Evolutionary conservation across 345 rosid species (phyloP).

Genomic region (Lumnitzera racemosa): DNA sequence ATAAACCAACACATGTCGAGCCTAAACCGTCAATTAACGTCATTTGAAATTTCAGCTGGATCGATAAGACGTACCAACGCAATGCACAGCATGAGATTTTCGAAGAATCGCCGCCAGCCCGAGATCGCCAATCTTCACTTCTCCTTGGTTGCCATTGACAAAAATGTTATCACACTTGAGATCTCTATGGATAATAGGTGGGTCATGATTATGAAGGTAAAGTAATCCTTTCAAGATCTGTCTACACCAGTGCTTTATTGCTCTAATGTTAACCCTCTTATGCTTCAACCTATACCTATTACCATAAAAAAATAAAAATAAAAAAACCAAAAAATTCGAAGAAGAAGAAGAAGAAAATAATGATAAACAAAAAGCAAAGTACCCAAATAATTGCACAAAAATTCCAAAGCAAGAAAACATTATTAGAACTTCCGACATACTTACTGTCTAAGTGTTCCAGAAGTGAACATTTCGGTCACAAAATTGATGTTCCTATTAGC

Average conservation of each 20-base stretch:
- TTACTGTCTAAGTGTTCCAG: slow-evolving; percentile 90
- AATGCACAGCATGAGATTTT: slow-evolving; percentile 81
- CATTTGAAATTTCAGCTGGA: not conserved
- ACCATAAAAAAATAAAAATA: slow-evolving; percentile 1
- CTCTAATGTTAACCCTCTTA: slow-evolving; percentile 80
- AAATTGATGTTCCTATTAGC: slow-evolving; percentile 82
- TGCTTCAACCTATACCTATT: slow-evolving; percentile 73
- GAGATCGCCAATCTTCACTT: slow-evolving; percentile 95
- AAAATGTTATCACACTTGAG: slow-evolving; percentile 95
- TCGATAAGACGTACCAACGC: slow-evolving; percentile 61
- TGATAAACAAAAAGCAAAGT: slow-evolving; percentile 8
- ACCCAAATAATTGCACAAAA: slow-evolving; percentile 8
- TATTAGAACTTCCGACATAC: slow-evolving; percentile 10
- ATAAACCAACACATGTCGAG: not conserved
- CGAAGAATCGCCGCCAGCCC: slow-evolving; percentile 89
- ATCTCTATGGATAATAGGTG: slow-evolving; percentile 96
- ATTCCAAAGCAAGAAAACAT: not conserved
- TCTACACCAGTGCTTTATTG: slow-evolving; percentile 90
- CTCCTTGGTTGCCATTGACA: slow-evolving; percentile 93
- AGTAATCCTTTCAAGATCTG: slow-evolving; percentile 79
- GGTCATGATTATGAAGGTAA: slow-evolving; percentile 80
- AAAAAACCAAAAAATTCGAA: not conserved
- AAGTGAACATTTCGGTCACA: slow-evolving; percentile 94
- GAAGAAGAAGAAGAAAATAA: not conserved
- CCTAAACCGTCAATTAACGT: not conserved